phyloP scores from a whole-genome alignment of 805 yeast genomes.

The Ascoidea tarda region DNA sequence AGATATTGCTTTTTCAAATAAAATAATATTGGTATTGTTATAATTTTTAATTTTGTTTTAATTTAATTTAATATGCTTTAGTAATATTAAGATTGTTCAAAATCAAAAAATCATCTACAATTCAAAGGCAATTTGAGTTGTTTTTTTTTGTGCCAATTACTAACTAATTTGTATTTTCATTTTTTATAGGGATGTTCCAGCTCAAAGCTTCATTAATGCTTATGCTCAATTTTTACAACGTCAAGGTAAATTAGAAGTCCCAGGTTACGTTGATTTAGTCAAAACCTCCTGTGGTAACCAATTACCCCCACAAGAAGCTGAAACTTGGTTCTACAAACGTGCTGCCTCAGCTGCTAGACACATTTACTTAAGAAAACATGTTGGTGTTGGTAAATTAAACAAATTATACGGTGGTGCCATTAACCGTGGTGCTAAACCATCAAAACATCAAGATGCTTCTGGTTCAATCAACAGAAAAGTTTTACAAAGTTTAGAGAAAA shows the following conservation, averaged over 20 bases:
- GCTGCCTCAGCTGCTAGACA: conserved; percentile 99
- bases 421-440: conserved; percentile 98
- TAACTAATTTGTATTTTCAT: conserved; percentile 21
- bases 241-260: conserved; percentile 99
- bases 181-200: conserved; percentile 93
- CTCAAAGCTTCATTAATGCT: conserved; percentile 99
- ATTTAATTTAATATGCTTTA: no score
- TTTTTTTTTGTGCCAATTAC: conserved; percentile 4
- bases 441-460: conserved; percentile 97
- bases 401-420: conserved; percentile 98
- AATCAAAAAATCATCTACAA: background rate
- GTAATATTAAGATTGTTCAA: no score
- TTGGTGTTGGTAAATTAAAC: conserved; percentile 99
- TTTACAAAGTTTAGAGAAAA: conserved; percentile 95
- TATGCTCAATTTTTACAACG: conserved; percentile 99
- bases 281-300: conserved; percentile 98
- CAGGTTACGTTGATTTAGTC: conserved; percentile 99
- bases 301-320: conserved; percentile 99
- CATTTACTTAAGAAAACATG: conserved; percentile 98
- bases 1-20: no score
- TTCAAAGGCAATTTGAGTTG: background rate
- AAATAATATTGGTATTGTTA: no score
- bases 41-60: no score
- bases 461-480: conserved; percentile 99
- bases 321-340: conserved; percentile 99